These are phyloP conservation scores for Entomortierella lignicola DNA, from an alignment of 192 early-diverging fungal species.

Conservation along the genomic window DNA sequence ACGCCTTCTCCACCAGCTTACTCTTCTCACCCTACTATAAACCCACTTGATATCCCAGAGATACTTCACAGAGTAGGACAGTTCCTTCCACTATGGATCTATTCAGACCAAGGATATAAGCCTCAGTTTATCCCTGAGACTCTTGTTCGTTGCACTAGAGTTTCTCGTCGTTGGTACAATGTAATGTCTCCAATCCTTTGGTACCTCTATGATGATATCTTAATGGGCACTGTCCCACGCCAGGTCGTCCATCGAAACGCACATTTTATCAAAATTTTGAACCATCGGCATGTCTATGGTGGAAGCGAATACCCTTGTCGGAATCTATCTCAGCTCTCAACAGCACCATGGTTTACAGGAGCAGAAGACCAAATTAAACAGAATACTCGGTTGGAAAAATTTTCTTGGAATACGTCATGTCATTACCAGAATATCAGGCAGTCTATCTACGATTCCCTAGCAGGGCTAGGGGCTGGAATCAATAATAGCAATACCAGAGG, in stretches of 20 bases:
- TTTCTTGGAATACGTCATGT: neutral
- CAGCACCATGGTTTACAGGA: neutral
- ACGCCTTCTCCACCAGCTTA: neutral
- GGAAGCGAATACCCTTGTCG: neutral
- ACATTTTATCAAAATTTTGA: neutral
- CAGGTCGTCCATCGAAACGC: neutral
- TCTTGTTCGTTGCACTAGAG: neutral
- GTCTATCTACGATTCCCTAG: neutral
- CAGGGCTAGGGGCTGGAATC: neutral
- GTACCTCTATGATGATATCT: conserved; percentile 1
- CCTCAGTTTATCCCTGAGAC: neutral
- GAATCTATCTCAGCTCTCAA: neutral
- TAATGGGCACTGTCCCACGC: neutral
- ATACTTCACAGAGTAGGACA: conserved; percentile 2
- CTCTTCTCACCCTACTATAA: neutral
- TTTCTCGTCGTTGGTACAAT: conserved; percentile 1
- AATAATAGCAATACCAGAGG: neutral
- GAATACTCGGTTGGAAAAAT: neutral
- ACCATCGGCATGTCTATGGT: neutral
- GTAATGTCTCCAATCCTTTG: conserved; percentile 5
- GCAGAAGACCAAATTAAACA: neutral
- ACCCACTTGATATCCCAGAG: conserved; percentile 13
- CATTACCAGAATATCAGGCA: neutral
- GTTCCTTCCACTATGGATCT: neutral
- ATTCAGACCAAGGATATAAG: neutral